A percentile compares a stretch with the other conserved stretches of the same genome.
These are phyloP conservation scores for Talaromyces rugulosus DNA, from an alignment of 2,329 filamentous ascomycete genomes.

Conservation along the genomic window DNA sequence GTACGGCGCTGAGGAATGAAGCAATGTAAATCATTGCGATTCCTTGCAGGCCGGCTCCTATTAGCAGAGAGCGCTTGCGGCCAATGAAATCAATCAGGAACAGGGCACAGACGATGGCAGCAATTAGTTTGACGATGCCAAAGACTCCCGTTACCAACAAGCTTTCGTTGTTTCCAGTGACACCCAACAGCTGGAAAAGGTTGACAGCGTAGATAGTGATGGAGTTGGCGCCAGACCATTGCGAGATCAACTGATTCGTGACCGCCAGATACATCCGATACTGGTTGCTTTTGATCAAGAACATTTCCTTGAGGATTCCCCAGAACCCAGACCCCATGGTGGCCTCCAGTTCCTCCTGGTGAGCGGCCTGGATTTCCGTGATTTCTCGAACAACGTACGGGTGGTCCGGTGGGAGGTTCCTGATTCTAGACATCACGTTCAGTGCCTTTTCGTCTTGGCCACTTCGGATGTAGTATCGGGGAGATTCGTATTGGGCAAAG, in stretches of 20 bases:
- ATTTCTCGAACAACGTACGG: slow-evolving; percentile 61
- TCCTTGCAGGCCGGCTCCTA: slow-evolving; percentile 58
- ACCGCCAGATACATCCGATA: slow-evolving; percentile 67
- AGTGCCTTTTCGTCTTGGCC: slow-evolving; percentile 51
- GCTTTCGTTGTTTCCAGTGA: slow-evolving; percentile 63
- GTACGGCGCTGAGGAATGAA: slow-evolving; percentile 59
- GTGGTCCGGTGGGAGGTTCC: slow-evolving; percentile 43
- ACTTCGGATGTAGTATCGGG: slow-evolving; percentile 65
- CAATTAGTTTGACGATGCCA: slow-evolving; percentile 67
- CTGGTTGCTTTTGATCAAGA: slow-evolving; percentile 62
- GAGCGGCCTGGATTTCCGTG: slow-evolving; percentile 59
- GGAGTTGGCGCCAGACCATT: slow-evolving; percentile 53
- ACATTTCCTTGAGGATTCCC: slow-evolving; percentile 65
- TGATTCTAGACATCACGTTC: slow-evolving; percentile 48
- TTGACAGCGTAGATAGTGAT: slow-evolving; percentile 75
- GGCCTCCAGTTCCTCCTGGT: slow-evolving; percentile 68
- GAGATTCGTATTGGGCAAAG: slow-evolving; percentile 66
- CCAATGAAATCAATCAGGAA: slow-evolving; percentile 78
- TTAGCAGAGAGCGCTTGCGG: slow-evolving; percentile 62
- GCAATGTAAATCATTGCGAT: slow-evolving; percentile 62
- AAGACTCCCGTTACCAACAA: slow-evolving; percentile 73
- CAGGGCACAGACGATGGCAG: slow-evolving; percentile 65
- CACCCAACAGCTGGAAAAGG: slow-evolving; percentile 68
- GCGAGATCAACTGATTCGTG: slow-evolving; percentile 66
- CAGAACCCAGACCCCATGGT: slow-evolving; percentile 61